These are phyloP conservation scores for Penicillium sp. DNA, from an alignment of 2,329 filamentous ascomycete species.

Conservation along the genomic window DNA sequence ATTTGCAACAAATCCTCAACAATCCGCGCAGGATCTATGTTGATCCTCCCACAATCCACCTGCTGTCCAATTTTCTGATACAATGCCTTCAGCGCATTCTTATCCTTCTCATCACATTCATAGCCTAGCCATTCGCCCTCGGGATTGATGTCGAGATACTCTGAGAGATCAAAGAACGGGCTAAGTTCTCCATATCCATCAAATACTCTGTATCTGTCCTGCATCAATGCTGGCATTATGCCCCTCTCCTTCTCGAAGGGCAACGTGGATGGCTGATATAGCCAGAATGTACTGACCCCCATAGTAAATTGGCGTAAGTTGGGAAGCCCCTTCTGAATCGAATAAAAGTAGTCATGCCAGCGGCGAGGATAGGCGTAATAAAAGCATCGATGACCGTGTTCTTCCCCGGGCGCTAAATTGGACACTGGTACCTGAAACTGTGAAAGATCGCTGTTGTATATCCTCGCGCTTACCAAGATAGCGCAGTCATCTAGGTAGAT, in stretches of 20 bases:
- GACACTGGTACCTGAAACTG: neutral
- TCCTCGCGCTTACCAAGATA: slow-evolving; percentile 23
- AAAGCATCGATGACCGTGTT: slow-evolving; percentile 6
- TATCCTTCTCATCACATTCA: slow-evolving; percentile 14
- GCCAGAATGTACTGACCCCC: slow-evolving; percentile 7
- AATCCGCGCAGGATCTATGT: neutral
- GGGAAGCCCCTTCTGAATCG: slow-evolving; percentile 17
- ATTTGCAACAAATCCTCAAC: neutral
- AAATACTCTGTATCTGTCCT: slow-evolving; percentile 18
- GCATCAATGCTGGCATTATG: slow-evolving; percentile 12
- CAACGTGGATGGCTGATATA: neutral
- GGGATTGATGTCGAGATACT: neutral
- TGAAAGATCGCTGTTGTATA: neutral
- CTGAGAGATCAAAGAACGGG: slow-evolving; percentile 14
- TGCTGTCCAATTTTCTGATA: slow-evolving; percentile 15
- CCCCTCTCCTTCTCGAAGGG: slow-evolving; percentile 20
- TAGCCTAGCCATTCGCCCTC: neutral
- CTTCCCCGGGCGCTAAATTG: neutral
- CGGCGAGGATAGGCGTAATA: slow-evolving; percentile 2
- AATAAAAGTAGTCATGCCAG: slow-evolving; percentile 21
- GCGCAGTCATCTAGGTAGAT: slow-evolving; percentile 45
- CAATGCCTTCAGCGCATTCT: slow-evolving; percentile 11
- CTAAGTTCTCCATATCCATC: slow-evolving; percentile 17
- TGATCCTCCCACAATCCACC: neutral
- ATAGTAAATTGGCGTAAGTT: slow-evolving; percentile 13